Percentiles rank a stretch among this genome's conserved stretches.
Evolutionary conservation across 2,329 filamentous ascomycete species (phyloP).

Genomic region (Trichoderma koningiopsis): DNA sequence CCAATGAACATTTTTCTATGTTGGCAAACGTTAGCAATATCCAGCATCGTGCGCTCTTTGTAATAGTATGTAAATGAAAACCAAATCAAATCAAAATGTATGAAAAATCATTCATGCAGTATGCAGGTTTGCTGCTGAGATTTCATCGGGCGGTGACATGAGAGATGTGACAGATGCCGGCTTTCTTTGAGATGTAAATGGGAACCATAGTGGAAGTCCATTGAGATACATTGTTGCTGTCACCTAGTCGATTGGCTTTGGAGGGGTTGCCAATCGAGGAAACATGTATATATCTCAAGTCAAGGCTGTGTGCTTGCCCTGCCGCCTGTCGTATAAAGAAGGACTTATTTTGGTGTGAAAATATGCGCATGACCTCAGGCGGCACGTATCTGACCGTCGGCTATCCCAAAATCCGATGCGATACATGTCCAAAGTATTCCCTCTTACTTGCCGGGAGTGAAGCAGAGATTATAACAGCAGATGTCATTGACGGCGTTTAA

Average conservation of each 20-base stretch:
- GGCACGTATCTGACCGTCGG: not conserved
- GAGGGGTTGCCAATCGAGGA: not conserved
- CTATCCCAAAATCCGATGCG: not conserved
- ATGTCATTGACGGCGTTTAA: conserved; percentile 17
- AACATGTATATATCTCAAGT: conserved; percentile 8
- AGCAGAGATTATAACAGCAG: conserved; percentile 16
- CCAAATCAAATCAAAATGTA: not conserved
- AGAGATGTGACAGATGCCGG: not conserved
- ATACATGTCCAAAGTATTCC: conserved; percentile 14
- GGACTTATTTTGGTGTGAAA: not conserved
- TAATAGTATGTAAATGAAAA: not conserved
- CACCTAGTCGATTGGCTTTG: not conserved
- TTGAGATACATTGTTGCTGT: conserved; percentile 7
- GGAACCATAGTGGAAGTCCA: conserved; percentile 7
- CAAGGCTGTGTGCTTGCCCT: conserved; percentile 6
- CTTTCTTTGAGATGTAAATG: not conserved
- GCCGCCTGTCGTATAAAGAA: not conserved
- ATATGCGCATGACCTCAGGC: conserved; percentile 7
- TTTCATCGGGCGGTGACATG: not conserved
- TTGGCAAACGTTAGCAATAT: conserved; percentile 5
- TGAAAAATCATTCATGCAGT: not conserved
- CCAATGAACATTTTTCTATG: conserved; percentile 99
- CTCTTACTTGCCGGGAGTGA: conserved; percentile 18
- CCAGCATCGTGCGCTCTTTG: not conserved
- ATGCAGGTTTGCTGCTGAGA: not conserved